Conservation (phyloP, 768 basidiomycete species). For the Suillus americanus region DNA sequence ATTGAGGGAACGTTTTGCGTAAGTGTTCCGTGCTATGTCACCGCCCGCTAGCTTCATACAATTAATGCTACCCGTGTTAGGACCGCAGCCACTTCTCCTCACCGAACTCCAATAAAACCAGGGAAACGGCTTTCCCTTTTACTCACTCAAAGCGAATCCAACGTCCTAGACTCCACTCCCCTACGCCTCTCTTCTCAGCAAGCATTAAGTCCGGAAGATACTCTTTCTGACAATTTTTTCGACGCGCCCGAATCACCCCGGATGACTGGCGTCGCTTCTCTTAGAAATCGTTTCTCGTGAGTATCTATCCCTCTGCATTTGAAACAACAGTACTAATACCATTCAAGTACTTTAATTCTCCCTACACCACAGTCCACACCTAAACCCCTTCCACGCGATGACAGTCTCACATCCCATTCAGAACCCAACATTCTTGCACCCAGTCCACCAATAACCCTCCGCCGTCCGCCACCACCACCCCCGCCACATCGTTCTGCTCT, state of each 20-base stretch:
- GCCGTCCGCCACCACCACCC: conserved; percentile 20
- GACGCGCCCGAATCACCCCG: conserved; percentile 1
- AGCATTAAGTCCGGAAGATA: neutral
- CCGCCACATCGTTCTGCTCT: conserved; percentile 13
- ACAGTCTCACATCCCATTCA: conserved; percentile 15
- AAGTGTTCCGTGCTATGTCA: neutral
- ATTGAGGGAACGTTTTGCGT: conserved; percentile 6
- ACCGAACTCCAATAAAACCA: conserved; percentile 19
- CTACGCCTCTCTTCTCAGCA: conserved; percentile 11
- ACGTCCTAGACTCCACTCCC: conserved; percentile 10
- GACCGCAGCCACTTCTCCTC: conserved; percentile 10
- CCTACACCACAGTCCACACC: conserved; percentile 35
- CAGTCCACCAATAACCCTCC: conserved; percentile 18
- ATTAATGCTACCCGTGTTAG: conserved; percentile 15
- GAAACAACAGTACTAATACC: conserved; percentile 1
- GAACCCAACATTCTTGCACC: conserved; percentile 27
- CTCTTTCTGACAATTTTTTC: neutral
- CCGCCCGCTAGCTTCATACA: neutral
- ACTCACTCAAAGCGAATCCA: conserved; percentile 22
- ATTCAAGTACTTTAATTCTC: conserved; percentile 25
- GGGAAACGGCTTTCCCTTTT: conserved; percentile 15
- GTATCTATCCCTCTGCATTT: conserved; percentile 29
- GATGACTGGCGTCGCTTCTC: conserved; percentile 36
- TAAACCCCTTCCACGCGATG: conserved; percentile 14
- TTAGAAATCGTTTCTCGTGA: conserved; percentile 50